These are phyloP conservation scores for Actinomortierella ambigua DNA, from an alignment of 371 early-diverging fungal species.

Conservation along the genomic window DNA sequence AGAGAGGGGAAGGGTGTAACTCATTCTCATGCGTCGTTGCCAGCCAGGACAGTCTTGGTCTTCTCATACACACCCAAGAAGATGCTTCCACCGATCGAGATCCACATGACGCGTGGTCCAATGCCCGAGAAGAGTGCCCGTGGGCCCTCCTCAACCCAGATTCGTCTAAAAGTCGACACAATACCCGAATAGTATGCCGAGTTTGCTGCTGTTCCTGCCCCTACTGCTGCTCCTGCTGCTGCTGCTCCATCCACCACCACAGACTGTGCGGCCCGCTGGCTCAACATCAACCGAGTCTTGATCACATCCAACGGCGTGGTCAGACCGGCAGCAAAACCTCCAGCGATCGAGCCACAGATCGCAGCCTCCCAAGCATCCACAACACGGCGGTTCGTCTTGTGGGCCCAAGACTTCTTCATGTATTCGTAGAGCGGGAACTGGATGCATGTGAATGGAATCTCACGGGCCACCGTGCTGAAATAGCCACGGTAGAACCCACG, in stretches of 20 bases:
- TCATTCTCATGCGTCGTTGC: constrained; percentile 3
- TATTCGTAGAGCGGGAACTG: constrained; percentile 96
- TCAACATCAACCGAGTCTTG: constrained; percentile 91
- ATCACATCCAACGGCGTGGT: constrained; percentile 96
- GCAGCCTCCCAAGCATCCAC: constrained; percentile 86
- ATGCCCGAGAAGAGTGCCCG: constrained; percentile 84
- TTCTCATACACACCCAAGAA: constrained; percentile 96
- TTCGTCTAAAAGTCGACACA: constrained; percentile 69
- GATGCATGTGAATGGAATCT: constrained; percentile 95
- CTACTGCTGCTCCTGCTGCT: background rate
- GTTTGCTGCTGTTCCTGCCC: constrained; percentile 25
- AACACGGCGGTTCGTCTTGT: constrained; percentile 47
- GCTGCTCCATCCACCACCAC: no score
- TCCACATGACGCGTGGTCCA: constrained; percentile 95
- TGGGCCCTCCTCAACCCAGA: constrained; percentile 82
- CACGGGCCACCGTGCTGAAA: constrained; percentile 87
- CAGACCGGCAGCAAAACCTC: constrained; percentile 86
- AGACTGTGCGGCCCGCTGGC: constrained; percentile 67
- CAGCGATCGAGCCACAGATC: constrained; percentile 88
- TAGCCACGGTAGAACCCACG: constrained; percentile 93
- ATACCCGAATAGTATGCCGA: constrained; percentile 71
- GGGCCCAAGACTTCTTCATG: constrained; percentile 67
- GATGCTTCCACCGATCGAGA: constrained; percentile 92
- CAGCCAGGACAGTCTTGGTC: constrained; percentile 48
- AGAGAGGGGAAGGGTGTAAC: no score